These are phyloP conservation scores for Scedosporium aurantiacum DNA, from an alignment of 2,329 filamentous ascomycete species.

Conservation along the genomic window DNA sequence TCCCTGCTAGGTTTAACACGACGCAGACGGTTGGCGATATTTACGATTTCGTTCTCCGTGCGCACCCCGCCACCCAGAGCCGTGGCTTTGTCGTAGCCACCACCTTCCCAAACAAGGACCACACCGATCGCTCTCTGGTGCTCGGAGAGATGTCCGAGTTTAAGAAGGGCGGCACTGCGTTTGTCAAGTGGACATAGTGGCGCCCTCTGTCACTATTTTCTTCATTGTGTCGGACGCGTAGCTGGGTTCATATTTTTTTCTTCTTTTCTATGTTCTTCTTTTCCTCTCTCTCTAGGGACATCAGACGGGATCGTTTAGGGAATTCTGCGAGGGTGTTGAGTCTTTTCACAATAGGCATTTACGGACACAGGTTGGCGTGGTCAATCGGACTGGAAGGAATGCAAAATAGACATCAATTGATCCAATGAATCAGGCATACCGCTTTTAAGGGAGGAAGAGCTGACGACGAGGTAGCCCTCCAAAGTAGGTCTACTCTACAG, in stretches of 20 bases:
- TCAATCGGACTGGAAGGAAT: background rate
- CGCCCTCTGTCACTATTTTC: background rate
- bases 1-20: constrained; percentile 74
- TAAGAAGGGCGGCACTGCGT: constrained; percentile 53
- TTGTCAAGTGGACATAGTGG: constrained; percentile 44
- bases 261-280: background rate
- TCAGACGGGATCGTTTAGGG: background rate
- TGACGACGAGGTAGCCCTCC: too few species aligned
- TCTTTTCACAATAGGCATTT: background rate
- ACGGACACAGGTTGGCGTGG: background rate
- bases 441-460: too few species aligned
- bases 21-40: constrained; percentile 68
- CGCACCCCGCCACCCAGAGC: constrained; percentile 42
- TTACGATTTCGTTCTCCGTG: constrained; percentile 61
- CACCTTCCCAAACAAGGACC: constrained; percentile 73
- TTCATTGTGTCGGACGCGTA: background rate
- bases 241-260: background rate
- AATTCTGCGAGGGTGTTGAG: background rate
- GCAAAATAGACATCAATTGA: background rate
- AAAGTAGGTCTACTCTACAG: background rate
- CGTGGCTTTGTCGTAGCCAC: constrained; percentile 68
- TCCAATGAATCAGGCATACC: background rate
- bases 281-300: background rate
- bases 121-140: constrained; percentile 52
- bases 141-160: constrained; percentile 53